Conservation (phyloP, 768 basidiomycete genomes). For the Lactarius tabidus region DNA sequence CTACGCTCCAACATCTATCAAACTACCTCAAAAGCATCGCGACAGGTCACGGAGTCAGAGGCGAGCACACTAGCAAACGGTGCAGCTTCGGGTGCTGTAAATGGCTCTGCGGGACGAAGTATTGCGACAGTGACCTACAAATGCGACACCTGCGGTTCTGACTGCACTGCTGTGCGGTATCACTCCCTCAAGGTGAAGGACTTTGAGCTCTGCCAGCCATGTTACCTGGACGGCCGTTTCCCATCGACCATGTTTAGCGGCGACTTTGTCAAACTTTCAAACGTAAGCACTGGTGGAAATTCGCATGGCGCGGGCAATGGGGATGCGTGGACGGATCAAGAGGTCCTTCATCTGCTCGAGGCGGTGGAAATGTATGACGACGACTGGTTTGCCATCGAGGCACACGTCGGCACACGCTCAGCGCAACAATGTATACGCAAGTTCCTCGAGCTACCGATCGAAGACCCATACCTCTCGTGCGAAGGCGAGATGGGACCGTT, state of each 20-base stretch:
- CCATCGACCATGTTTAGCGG: constrained; percentile 95
- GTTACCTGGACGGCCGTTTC: constrained; percentile 96
- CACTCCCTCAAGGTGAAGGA: constrained; percentile 91
- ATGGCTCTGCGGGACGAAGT: constrained; percentile 34
- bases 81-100: constrained; percentile 41
- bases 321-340: constrained; percentile 86
- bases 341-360: constrained; percentile 84
- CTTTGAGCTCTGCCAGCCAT: constrained; percentile 84
- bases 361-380: constrained; percentile 98
- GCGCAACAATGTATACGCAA: constrained; percentile 94
- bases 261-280: constrained; percentile 87
- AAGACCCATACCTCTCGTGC: constrained; percentile 83
- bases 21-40: constrained; percentile 79
- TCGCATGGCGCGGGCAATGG: constrained; percentile 38
- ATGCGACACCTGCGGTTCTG: constrained; percentile 94
- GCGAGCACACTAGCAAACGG: constrained; percentile 62
- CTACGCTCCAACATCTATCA: constrained; percentile 86
- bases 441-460: constrained; percentile 94
- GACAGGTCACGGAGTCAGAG: constrained; percentile 61
- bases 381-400: constrained; percentile 90
- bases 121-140: constrained; percentile 52
- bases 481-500: constrained; percentile 75
- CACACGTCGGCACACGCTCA: constrained; percentile 87
- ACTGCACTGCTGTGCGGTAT: constrained; percentile 86
- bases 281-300: constrained; percentile 32